Evolutionary conservation across 148 eudicot species (phyloP), one percentile per base, ranked within the genome.

Genomic region (Rhododendron ferrugineum): DNA sequence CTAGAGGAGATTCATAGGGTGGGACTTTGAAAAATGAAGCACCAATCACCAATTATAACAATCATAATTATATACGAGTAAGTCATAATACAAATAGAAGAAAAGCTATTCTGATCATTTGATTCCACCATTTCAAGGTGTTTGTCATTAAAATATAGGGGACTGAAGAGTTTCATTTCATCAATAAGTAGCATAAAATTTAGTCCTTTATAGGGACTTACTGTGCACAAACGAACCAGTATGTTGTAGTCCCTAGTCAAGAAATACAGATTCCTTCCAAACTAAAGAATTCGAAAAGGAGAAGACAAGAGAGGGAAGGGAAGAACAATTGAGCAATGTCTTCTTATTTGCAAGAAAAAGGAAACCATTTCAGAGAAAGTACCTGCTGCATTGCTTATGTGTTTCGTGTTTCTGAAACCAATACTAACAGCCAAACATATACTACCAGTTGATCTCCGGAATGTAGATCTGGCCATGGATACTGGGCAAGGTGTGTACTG

Each of bases 341-440:
- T 6, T 60, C 46, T 8, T 32, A 34, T 30, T 54, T 32, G 76
- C 11, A 72, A 3, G 34, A 2, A 23, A 58, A 86, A 34, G 7
- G 1, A 83, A n/a, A 4, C 11, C 11, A n/a, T 23, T 42, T 79
- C 4, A 32, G 49, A 60, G 68, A 22, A 23, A 58, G 30, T 89
- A 93, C 96, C 96, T 89, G 96, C 88, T 82, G 96, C 96, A 83
- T 93, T 93, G 85, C 96, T 91, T 74, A 93, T 88, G 85, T 89
- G 94, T 85, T 92, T 93, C 52, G 94, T 91, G 90, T 93, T 91
- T 58, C 96, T 89, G 84, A 93, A 93, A 60, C 96, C 96, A 72
- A 93, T 32, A 46, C 93, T 93, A 78, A 92, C 92, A 78, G 96
- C 96, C 87, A 93, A 90, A 85, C 96, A 93, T 68, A 93, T 36